Evolutionary conservation across 352 stramenopile species (phyloP), one percentile per base, ranked within the genome.

Genomic region (Aphanomyces cochlioides): DNA sequence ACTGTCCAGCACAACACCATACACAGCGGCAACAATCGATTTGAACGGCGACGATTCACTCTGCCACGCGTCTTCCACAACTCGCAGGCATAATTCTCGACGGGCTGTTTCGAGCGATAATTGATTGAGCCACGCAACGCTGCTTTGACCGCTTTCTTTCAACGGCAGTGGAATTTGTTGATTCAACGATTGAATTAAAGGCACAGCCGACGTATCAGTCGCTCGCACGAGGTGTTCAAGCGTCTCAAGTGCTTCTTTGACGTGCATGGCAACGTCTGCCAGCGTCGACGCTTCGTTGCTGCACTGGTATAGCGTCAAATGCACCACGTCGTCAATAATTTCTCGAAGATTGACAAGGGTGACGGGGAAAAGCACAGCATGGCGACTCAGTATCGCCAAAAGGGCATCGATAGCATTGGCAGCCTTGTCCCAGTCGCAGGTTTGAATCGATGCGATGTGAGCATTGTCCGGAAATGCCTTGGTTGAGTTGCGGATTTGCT

Each of bases 1-100:
- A 41, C 19, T 61, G 34, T 61, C 37, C 54, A 61, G 43, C 54
- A 61, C 54, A n/a, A 39, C 28, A 41, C 10, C 15, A 61, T 21
- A 61, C 54, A 61, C 54, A 41, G n/a, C 43, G 28, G 54, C 7
- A 13, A 61, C 54, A 37, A 61, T 61, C 54, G 54, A 8, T 37
- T 61, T 61, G 54, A 37, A 12, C 13, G 54, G 54, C 19, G 17
- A 40, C 19, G 54, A 28, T n/a, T 41, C 54, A n/a, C 43, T 7
- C 28, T 61, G 54, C 54, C 54, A 61, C 54, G 54, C 54, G 54
- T 19, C 15, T 7, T 61, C 54, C 28, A 39, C 54, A 10, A 61
- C 10, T 28, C 37, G 54, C 15, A 61, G 6, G 1, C 17, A 19
- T 28, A 61, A 37, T 7, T 61, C 54, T 6, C 54, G 54, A n/a